Evolutionary conservation across 2,329 filamentous ascomycete genomes (phyloP).

Genomic region (Hypoxylon sp.): DNA sequence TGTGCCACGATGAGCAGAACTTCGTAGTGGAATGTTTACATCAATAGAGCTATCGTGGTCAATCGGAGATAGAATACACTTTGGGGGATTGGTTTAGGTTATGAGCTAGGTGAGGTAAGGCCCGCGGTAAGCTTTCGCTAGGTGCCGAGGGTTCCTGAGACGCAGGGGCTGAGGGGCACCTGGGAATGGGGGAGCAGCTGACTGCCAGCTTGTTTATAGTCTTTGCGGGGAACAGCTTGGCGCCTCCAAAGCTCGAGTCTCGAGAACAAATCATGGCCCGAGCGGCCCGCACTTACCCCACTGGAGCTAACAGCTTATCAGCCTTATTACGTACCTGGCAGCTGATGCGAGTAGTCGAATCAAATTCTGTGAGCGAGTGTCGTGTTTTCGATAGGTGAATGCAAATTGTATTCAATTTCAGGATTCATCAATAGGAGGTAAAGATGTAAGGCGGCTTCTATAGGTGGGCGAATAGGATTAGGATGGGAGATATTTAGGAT

Average conservation of each 20-base stretch:
- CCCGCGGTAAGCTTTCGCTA: constrained; percentile 12
- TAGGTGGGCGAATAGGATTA: background rate
- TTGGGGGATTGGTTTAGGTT: constrained; percentile 6
- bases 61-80: background rate
- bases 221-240: constrained; percentile 40
- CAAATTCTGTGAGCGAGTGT: background rate
- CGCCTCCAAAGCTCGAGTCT: constrained; percentile 20
- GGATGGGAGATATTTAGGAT: background rate
- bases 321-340: constrained; percentile 39
- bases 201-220: constrained; percentile 28
- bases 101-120: constrained; percentile 1
- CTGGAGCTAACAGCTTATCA: constrained; percentile 24
- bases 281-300: constrained; percentile 35
- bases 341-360: constrained; percentile 3
- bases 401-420: background rate
- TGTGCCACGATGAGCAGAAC: constrained; percentile 18
- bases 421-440: background rate
- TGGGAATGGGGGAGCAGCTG: constrained; percentile 28
- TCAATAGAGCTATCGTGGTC: constrained; percentile 19
- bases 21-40: constrained; percentile 18
- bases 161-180: constrained; percentile 24
- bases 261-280: constrained; percentile 20
- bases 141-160: constrained; percentile 44
- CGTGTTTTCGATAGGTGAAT: background rate
- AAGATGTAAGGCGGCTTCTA: too few species aligned